Evolutionary conservation across 2,329 filamentous ascomycete species (phyloP), one percentile per base, ranked within the genome.

Genomic region (Colletotrichum aenigma): DNA sequence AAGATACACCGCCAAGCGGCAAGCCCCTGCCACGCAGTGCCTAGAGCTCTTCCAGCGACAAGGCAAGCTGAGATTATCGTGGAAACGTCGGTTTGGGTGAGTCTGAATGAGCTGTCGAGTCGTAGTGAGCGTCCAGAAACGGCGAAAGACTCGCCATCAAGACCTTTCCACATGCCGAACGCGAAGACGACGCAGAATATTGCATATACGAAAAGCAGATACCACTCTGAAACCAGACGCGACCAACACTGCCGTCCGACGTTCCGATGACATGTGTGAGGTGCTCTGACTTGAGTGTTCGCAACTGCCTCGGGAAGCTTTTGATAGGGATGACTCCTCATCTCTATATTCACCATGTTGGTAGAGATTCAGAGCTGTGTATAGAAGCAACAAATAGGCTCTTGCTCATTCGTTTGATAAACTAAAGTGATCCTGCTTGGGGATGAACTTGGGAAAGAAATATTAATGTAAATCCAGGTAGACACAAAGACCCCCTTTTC

Each of bases 261-360:
- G 0, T 0, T 5, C 52, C 13, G 52, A 0, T 9, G 3, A 26
- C 6, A 3, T 4, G 2, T 21, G 12, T 56, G 52, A 56, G 24
- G 52, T 56, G 21, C 0, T 56, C 21, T 56, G 52, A 3, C 4
- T 26, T 56, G 12, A 7, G 52, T 26, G 1, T 56, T 1, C 3
- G 52, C 4, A 26, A 16, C 24, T 21, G 6, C 6, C 21, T 2
- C 52, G 21, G 24, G 3, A 56, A 26, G 52, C n/a, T 26, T 56
- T 26, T 56, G 18, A 4, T 52, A 21, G 16, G 43, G 6, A 52
- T 6, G 43, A 1, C 10, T 21, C 7, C n/a, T 52, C 43, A 52
- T 18, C 4, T 52, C 43, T 10, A 48, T 48, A 10, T 7, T 21
- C 3, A 48, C 43, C 15, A 48, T n/a, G 7, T 48, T 48, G 38